Percentiles rank a stretch among this genome's conserved stretches.
These are phyloP conservation scores for Epichloe gansuensis DNA, from an alignment of 2,329 filamentous ascomycete genomes.

Conservation along the genomic window DNA sequence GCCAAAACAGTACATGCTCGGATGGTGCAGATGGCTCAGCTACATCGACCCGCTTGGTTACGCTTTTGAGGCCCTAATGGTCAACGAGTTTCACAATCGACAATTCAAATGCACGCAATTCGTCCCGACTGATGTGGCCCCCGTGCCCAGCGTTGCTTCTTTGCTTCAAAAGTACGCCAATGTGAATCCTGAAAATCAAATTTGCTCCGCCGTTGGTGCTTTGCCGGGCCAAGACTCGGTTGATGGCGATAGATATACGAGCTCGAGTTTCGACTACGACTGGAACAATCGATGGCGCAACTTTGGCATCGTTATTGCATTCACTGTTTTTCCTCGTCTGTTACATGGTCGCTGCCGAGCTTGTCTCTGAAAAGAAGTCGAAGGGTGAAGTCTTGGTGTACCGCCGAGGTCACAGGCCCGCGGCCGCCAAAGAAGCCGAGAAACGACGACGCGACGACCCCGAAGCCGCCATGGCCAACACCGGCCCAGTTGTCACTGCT, in stretches of 20 bases:
- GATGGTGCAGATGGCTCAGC: slow-evolving; percentile 74
- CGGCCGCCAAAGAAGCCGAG: slow-evolving; percentile 43
- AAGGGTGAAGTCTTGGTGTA: slow-evolving; percentile 70
- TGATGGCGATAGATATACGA: slow-evolving; percentile 45
- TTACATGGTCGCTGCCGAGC: slow-evolving; percentile 55
- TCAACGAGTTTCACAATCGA: slow-evolving; percentile 67
- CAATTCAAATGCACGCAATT: slow-evolving; percentile 40
- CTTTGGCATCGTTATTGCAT: slow-evolving; percentile 55
- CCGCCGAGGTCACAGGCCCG: slow-evolving; percentile 53
- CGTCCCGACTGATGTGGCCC: slow-evolving; percentile 25
- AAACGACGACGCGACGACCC: slow-evolving; percentile 52
- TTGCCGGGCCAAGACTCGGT: slow-evolving; percentile 39
- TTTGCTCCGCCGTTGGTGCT: slow-evolving; percentile 50
- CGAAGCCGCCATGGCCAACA: slow-evolving; percentile 37
- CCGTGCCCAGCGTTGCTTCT: slow-evolving; percentile 2
- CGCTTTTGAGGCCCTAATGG: slow-evolving; percentile 67
- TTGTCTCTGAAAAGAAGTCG: slow-evolving; percentile 53
- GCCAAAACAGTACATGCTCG: slow-evolving; percentile 56
- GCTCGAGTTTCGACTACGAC: slow-evolving; percentile 42
- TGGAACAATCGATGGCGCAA: slow-evolving; percentile 56
- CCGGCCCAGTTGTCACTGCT: slow-evolving; percentile 37
- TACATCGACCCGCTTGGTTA: slow-evolving; percentile 72
- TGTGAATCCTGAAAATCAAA: slow-evolving; percentile 27
- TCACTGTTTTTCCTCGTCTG: slow-evolving; percentile 47
- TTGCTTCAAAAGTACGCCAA: slow-evolving; percentile 10